Conservation (phyloP, 176 grass and related monocot species). For the Dendrocalamus sinicus region DNA sequence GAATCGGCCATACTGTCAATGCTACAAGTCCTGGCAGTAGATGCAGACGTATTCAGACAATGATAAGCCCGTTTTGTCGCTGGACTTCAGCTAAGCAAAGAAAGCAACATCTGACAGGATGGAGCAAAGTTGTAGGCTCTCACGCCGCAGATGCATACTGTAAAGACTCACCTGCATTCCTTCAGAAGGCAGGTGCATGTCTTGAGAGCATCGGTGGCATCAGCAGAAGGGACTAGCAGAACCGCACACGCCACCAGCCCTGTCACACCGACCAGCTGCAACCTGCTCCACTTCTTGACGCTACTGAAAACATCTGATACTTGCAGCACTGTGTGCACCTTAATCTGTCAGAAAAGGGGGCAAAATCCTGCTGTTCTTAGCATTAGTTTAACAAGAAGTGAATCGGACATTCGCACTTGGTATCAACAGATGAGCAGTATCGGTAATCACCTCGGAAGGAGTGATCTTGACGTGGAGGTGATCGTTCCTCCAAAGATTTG, state of each 20-base stretch:
- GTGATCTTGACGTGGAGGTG: constrained; percentile 6
- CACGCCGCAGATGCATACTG: neutral
- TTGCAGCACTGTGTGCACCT: constrained; percentile 27
- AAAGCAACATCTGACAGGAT: neutral
- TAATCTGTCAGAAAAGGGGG: constrained; percentile 41
- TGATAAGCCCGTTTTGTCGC: neutral
- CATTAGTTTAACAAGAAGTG: neutral
- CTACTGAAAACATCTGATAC: constrained; percentile 31
- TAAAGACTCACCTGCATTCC: constrained; percentile 74
- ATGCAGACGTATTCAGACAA: neutral
- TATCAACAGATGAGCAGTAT: neutral
- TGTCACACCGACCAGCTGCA: constrained; percentile 56
- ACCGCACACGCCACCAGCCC: constrained; percentile 65
- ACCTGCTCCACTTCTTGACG: constrained; percentile 55
- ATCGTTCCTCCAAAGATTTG: constrained; percentile 26
- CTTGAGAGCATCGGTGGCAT: constrained; percentile 87
- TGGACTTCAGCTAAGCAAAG: neutral
- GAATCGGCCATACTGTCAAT: neutral
- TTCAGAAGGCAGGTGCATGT: constrained; percentile 95
- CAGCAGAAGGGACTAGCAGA: constrained; percentile 73
- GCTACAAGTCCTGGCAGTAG: neutral
- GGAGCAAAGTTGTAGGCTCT: neutral
- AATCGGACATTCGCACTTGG: neutral
- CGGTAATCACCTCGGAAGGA: constrained; percentile 37
- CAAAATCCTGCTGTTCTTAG: constrained; percentile 13